Evolutionary conservation across 371 early-diverging fungal genomes (phyloP), one percentile per base, ranked within the genome.

Genomic region (Dinochytrium kinnereticum): DNA sequence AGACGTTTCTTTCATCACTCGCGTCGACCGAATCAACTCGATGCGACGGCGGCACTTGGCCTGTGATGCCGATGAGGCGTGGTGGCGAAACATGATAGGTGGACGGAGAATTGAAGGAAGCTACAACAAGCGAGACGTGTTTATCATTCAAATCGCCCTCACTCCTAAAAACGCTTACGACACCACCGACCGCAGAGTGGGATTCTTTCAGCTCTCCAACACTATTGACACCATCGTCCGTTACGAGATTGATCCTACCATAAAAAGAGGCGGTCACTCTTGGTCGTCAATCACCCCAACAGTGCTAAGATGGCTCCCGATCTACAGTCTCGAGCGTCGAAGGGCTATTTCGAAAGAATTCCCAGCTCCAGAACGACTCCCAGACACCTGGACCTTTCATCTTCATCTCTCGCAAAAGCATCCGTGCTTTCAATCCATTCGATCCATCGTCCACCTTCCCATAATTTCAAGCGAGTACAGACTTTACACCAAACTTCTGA

Each of bases 1-100:
- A 10, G 61, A 61, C 24, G 61, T 24, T 26, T 5, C 10, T 7
- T 61, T 61, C 24, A 2, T 61, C 7, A 34, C 61, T 2, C 3
- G 24, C 34, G 34, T 37, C 5, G 31, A 31, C 15, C 30, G 61
- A 37, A 15, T 17, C 15, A 34, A 3, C 17, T 3, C 31, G 5
- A 34, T 13, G 7, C 30, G 61, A 15, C 3, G 61, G 30, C 31
- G 37, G 3, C 30, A 61, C 61, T 2, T 61, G 7, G 28, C 61
- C 19, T 28, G n/a, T 15, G 61, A 61, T 37, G 34, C 24, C 15
- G 61, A 61, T 26, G 61, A 61, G 24, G 61, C 61, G 7, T 61
- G 34, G 61, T 61, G 61, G 61, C 5, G 36, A 31, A 61, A 61
- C 34, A 28, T 33, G 61, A 37, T 61, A 17, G 61, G 36, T 7